These are phyloP conservation scores for Przewalskia tangutica DNA, from an alignment of 257 asterid genomes.

Conservation along the genomic window DNA sequence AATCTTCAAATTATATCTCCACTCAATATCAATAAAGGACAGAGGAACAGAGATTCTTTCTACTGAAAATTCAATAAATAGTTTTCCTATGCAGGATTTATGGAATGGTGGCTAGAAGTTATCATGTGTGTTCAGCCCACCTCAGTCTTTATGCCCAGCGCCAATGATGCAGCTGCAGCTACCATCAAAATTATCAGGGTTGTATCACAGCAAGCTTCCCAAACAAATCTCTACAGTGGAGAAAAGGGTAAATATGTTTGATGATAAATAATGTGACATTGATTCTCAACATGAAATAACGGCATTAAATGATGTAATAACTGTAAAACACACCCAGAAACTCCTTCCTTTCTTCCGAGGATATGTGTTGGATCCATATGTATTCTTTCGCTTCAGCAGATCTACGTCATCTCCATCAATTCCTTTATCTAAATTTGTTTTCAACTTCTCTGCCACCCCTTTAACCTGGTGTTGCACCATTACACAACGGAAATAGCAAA, in stretches of 20 bases:
- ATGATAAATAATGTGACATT: background rate
- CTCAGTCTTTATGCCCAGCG: slow-evolving; percentile 90
- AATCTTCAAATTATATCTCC: background rate
- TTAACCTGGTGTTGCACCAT: slow-evolving; percentile 34
- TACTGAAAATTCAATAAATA: background rate
- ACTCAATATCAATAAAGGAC: background rate
- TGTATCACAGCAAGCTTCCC: slow-evolving; percentile 94
- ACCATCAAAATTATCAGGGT: slow-evolving; percentile 90
- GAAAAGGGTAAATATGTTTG: slow-evolving; percentile 4
- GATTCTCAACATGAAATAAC: background rate
- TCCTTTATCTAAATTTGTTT: slow-evolving; percentile 56
- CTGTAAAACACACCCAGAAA: slow-evolving; percentile 55
- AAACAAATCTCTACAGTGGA: slow-evolving; percentile 55
- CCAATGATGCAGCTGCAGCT: slow-evolving; percentile 98
- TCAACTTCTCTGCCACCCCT: slow-evolving; percentile 62
- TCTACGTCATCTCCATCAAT: slow-evolving; percentile 66
- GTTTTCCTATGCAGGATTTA: background rate
- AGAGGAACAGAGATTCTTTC: background rate
- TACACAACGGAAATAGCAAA: background rate
- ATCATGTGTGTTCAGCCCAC: slow-evolving; percentile 23
- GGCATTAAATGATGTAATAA: background rate
- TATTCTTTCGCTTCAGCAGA: slow-evolving; percentile 43
- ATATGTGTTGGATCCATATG: slow-evolving; percentile 89
- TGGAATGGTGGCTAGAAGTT: background rate
- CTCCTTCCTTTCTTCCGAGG: slow-evolving; percentile 89